phyloP scores from a whole-genome alignment of 129 eudicot species.

The Lactuca sativa region DNA sequence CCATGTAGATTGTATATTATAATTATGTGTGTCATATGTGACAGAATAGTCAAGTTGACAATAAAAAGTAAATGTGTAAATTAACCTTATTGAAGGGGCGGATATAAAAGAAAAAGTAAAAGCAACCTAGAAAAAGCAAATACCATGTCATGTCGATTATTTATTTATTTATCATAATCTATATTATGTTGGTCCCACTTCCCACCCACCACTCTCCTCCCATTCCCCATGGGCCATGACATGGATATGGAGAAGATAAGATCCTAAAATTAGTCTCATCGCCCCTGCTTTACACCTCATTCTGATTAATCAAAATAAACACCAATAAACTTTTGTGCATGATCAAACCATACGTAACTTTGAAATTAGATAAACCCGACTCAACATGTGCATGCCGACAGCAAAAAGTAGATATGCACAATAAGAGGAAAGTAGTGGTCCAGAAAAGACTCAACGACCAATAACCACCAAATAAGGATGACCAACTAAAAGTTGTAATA shows the following conservation, averaged over 20 bases:
- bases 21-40: too few species aligned
- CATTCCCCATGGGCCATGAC: neutral
- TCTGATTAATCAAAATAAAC: conserved; percentile 4
- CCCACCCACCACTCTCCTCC: neutral
- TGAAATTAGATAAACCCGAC: neutral
- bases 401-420: conserved; percentile 4
- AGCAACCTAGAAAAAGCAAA: neutral
- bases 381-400: conserved; percentile 14
- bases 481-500: conserved; percentile 21
- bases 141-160: too few species aligned
- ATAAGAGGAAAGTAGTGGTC: neutral
- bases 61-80: neutral
- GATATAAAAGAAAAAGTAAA: neutral
- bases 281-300: conserved; percentile 9
- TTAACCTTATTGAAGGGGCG: conserved; percentile 6
- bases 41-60: conserved; percentile 9
- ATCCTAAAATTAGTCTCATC: neutral
- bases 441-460: conserved; percentile 9
- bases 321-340: neutral
- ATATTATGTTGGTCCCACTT: too few species aligned
- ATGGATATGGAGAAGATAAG: neutral
- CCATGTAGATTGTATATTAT: conserved; percentile 14
- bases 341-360: neutral
- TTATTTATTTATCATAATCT: too few species aligned
- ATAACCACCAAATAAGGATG: conserved; percentile 25